phyloP scores from a whole-genome alignment of 116 monocot species.

The Dioscorea cayenensis region DNA sequence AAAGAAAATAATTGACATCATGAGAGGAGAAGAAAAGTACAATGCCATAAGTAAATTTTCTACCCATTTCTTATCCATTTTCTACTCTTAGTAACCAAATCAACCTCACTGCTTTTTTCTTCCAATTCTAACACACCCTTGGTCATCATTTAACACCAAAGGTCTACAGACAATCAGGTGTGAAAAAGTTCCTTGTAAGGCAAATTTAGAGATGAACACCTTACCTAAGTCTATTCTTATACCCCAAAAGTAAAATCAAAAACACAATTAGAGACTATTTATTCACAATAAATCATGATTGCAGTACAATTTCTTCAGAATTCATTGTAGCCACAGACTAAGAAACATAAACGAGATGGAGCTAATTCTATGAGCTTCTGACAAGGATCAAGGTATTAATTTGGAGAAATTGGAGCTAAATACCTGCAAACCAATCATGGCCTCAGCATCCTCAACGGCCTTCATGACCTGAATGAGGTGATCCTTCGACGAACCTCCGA shows the following conservation, averaged over 20 bases:
- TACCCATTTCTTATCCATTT: too few relatives aligned
- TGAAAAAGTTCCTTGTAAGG: too few relatives aligned
- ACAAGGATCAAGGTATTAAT: neutral
- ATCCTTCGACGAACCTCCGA: constrained; percentile 1
- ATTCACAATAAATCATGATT: neutral
- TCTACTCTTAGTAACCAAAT: too few relatives aligned
- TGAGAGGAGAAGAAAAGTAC: too few relatives aligned
- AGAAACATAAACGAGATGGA: too few relatives aligned
- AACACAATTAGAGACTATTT: neutral
- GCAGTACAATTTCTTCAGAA: neutral
- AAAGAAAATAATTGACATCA: too few relatives aligned
- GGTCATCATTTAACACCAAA: too few relatives aligned
- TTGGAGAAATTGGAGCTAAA: neutral
- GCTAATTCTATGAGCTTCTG: neutral
- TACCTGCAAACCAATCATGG: constrained; percentile 7
- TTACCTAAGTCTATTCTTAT: neutral
- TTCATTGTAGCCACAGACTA: neutral
- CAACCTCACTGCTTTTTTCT: too few relatives aligned
- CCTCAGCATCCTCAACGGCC: constrained; percentile 15
- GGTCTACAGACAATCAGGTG: too few relatives aligned
- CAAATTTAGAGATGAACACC: too few relatives aligned
- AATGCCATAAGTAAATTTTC: too few relatives aligned
- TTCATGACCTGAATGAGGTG: constrained; percentile 1
- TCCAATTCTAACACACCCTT: too few relatives aligned
- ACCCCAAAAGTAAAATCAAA: neutral